Evolutionary conservation across 2,329 filamentous ascomycete species (phyloP), one percentile per base, ranked within the genome.

Genomic region (Ophioceras dolichostomum): DNA sequence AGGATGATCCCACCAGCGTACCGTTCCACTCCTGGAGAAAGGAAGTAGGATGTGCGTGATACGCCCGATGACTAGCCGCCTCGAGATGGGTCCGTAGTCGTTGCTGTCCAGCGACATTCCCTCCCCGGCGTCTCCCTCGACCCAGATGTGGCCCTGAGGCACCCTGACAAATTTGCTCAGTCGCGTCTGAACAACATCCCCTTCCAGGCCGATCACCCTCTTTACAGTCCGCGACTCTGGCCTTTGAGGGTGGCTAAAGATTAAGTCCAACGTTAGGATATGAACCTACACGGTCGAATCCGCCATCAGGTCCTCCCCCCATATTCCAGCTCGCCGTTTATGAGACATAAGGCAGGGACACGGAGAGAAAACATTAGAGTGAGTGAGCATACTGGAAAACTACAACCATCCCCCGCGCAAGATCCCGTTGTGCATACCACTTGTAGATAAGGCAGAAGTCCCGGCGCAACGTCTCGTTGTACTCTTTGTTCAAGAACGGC

Each of bases 91-190:
- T 1, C 91, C 91, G 57, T 93, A 95, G 10, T 76, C 76, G 59
- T 94, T 94, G 58, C 87, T 94, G 61, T 98, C 91, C 41, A 79
- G 57, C 39, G 76, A 85, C 49, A 73, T 73, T 36, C 72, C 68
- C 48, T 74, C 72, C 49, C 73, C 72, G 10, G 82, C 86, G 54
- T 98, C 91, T 2, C 91, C 91, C 55, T 96, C 89, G 1, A 98
- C 76, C 91, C 91, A 98, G 20, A 96, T 70, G 62, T 96, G 88
- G 14, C 86, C 86, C 43, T 70, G 70, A 5, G 88, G 89, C 17
- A 98, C 73, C 43, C 70, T 68, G 32, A 83, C 63, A 8, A 58
- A 66, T 1, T 61, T 47, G 13, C 67, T 55, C 37, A 64, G 57
- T 40, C 73, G 68, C 29, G 83, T 82, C 39, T 64, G 67, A 21